These are phyloP conservation scores for Amanita exitialis DNA, from an alignment of 768 basidiomycete genomes.

Conservation along the genomic window DNA sequence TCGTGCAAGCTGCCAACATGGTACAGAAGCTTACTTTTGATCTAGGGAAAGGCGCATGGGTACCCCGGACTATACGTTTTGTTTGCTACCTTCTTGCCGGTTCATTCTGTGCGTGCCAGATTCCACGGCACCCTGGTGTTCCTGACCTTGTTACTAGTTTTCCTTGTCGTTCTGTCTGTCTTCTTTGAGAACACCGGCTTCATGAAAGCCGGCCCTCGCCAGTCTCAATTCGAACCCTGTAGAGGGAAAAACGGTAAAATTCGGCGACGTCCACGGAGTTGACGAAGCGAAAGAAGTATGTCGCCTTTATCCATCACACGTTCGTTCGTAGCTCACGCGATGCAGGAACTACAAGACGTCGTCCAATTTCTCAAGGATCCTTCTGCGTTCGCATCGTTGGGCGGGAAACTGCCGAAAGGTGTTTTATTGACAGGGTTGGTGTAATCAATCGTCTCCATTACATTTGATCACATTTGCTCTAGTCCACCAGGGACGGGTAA, in stretches of 20 bases:
- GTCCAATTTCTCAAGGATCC: slow-evolving; percentile 96
- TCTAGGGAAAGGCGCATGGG: slow-evolving; percentile 60
- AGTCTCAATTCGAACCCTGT: slow-evolving; percentile 77
- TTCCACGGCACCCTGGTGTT: background rate
- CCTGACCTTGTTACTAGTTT: slow-evolving; percentile 32
- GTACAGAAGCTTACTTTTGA: background rate
- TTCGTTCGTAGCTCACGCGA: background rate
- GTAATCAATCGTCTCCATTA: background rate
- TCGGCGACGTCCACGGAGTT: slow-evolving; percentile 93
- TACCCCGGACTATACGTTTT: slow-evolving; percentile 54
- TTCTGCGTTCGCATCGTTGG: slow-evolving; percentile 77
- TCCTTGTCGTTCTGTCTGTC: slow-evolving; percentile 80
- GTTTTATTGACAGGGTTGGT: slow-evolving; percentile 73
- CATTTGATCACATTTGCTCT: background rate
- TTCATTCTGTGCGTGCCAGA: slow-evolving; percentile 49
- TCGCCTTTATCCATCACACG: background rate
- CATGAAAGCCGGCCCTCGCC: slow-evolving; percentile 78
- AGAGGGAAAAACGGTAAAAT: slow-evolving; percentile 76
- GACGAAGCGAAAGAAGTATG: slow-evolving; percentile 91
- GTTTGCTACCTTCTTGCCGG: slow-evolving; percentile 42
- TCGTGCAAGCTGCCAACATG: slow-evolving; percentile 18
- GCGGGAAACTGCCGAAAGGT: slow-evolving; percentile 92
- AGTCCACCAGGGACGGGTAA: slow-evolving; percentile 92
- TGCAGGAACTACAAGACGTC: slow-evolving; percentile 84
- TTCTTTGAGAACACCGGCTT: slow-evolving; percentile 91